Percentiles rank a stretch among this genome's conserved stretches.
phyloP scores from a whole-genome alignment of 2,329 filamentous ascomycete genomes.

The Bipolaris zeicola region DNA sequence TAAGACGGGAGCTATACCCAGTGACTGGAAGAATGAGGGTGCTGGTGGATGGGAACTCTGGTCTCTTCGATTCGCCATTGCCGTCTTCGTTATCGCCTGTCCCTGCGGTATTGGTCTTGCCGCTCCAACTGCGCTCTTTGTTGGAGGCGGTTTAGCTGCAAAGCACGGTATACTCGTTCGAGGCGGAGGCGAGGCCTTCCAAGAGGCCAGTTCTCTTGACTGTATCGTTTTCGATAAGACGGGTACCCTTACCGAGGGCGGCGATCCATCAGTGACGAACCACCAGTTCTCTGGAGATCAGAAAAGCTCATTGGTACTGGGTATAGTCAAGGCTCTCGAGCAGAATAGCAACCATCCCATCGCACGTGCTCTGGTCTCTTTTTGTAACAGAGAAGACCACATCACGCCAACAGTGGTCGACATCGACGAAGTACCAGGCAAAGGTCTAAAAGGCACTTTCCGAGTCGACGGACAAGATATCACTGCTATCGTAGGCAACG shows the following conservation, averaged over 20 bases:
- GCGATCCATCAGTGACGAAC: constrained; percentile 71
- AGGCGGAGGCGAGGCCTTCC: constrained; percentile 83
- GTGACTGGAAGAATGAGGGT: constrained; percentile 58
- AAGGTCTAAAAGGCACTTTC: constrained; percentile 68
- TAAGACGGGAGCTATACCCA: constrained; percentile 61
- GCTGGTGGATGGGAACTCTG: constrained; percentile 73
- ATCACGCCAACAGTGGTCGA: constrained; percentile 29
- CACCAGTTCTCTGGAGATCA: constrained; percentile 48
- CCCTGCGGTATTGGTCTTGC: constrained; percentile 83
- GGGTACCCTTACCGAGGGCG: constrained; percentile 76
- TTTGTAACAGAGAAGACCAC: constrained; percentile 55
- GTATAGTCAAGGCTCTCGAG: constrained; percentile 66
- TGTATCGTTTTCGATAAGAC: constrained; percentile 90
- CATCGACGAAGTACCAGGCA: constrained; percentile 72
- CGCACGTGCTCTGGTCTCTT: constrained; percentile 70
- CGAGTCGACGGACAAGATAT: constrained; percentile 36
- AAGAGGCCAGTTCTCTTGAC: constrained; percentile 78
- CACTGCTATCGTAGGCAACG: constrained; percentile 71
- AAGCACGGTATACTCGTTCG: constrained; percentile 81
- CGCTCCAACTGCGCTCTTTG: constrained; percentile 83
- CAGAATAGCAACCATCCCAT: constrained; percentile 76
- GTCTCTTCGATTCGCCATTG: constrained; percentile 81
- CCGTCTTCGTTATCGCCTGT: constrained; percentile 86
- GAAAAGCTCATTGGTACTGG: constrained; percentile 52
- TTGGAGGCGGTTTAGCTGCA: constrained; percentile 79